Evolutionary conservation across 192 early-diverging fungal genomes (phyloP), one percentile per base, ranked within the genome.

Genomic region (Phycomyces blakesleeanus): DNA sequence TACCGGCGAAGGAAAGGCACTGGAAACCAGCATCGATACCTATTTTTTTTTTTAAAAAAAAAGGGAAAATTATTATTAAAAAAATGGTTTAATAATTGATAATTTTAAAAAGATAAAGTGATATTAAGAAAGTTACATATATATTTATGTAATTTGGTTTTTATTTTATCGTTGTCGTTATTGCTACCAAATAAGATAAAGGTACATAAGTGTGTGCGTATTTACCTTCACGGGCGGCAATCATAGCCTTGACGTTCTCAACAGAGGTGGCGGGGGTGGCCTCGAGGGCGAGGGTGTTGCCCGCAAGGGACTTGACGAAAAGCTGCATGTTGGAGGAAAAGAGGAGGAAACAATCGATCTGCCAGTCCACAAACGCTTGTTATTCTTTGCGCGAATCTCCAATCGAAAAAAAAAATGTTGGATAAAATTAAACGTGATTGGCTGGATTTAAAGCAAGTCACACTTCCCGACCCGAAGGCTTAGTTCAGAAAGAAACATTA

Each of bases 231-330:
- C 80, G 80, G 51, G 72, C 74, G 53, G 79, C 78, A 69, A 82
- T 80, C 72, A 76, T 75, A 58, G 69, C 58, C 80, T 83, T 86
- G 68, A 86, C 81, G 64, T 77, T 65, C 55, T 72, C 78, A 57
- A 86, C 74, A 62, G 64, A 68, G 54, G 79, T 78, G 53, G 62
- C 56, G 37, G 81, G 56, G 64, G 79, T 69, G 71, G 79, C 84
- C 66, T 86, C 80, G 69, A 86, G 61, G 69, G 84, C 76, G 70
- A 85, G 65, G 72, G 84, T 86, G 69, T 83, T 82, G 64, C 84
- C 84, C 41, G 83, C 64, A 65, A 86, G 76, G 62, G 84, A 79
- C 76, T 85, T 86, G 42, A 86, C 84, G 76, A 86, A 86, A 67
- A 81, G 65, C 68, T 86, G 79, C 81, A 82, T 84, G 67, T 42